phyloP scores from a whole-genome alignment of 331 rosid species.

The Arachis monticola region DNA sequence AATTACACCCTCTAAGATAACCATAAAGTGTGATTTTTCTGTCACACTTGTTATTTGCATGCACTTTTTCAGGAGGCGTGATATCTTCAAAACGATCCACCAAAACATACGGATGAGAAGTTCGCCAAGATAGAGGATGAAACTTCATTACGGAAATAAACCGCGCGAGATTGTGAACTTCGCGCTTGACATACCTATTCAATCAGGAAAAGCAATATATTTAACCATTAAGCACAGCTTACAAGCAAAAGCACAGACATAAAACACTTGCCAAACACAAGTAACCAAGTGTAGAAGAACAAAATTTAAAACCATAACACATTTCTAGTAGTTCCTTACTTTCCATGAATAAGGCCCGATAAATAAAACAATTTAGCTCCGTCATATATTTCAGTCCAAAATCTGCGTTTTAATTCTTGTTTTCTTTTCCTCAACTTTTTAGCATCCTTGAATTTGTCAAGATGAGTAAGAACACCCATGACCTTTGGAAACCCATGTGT shows the following conservation, averaged over 20 bases:
- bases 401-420: slow-evolving; percentile 88
- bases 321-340: slow-evolving; percentile 59
- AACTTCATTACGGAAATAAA: slow-evolving; percentile 96
- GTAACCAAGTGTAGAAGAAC: slow-evolving; percentile 1
- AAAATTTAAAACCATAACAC: slow-evolving; percentile 1
- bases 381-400: slow-evolving; percentile 91
- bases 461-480: slow-evolving; percentile 99
- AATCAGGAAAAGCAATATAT: slow-evolving; percentile 28
- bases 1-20: slow-evolving; percentile 88
- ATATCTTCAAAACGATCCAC: slow-evolving; percentile 95
- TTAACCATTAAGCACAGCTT: slow-evolving; percentile 2
- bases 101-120: slow-evolving; percentile 87
- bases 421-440: slow-evolving; percentile 86
- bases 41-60: slow-evolving; percentile 71
- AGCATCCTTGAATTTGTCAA: slow-evolving; percentile 81
- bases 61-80: slow-evolving; percentile 84
- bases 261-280: slow-evolving; percentile 6
- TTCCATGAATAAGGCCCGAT: slow-evolving; percentile 89
- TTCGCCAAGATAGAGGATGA: slow-evolving; percentile 90
- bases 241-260: neutral
- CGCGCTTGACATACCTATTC: slow-evolving; percentile 83
- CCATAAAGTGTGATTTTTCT: slow-evolving; percentile 90
- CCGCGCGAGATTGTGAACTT: slow-evolving; percentile 89
- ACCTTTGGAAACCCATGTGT: slow-evolving; percentile 93
- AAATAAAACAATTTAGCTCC: slow-evolving; percentile 95